Base-by-base conservation (phyloP, 768 basidiomycete genomes). In the Suillus discolor region DNA sequence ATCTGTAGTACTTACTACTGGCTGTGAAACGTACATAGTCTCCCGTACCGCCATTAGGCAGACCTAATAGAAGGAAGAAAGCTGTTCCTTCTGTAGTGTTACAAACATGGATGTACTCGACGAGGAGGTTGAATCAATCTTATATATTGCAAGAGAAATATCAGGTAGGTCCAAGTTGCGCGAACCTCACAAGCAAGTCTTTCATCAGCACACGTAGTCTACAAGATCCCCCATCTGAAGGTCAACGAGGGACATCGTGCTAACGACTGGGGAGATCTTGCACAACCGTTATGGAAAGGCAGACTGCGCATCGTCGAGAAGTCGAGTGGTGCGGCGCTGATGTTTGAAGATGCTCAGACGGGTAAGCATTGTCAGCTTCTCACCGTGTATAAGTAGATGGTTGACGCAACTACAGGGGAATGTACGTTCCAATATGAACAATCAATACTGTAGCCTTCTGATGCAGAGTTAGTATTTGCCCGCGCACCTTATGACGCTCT, bases 161-260 rank as follows among this genome's bases (percentile, higher is more conserved):
- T 95, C 92, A 82, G 94, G 94, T 94, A 71, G 74, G 80, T 77
- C 54, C 34, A 44, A 23, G 39, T 25, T 39, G 59, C 25, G 28
- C 18, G 12, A 61, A 57, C 53, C 54, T 55, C 51, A 62, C 41
- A 62, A 47, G 38, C 57, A 57, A 38, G 49, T 66, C 2, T 31
- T 73, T 65, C 70, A 68, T 66, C 62, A 74, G 67, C 53, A 23
- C 45, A 61, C 68, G 25, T 77, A 96, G 96, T 97, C 44, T 97
- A 90, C 83, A 93, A 90, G 81, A 94, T 97, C 57, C 96, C 96
- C 2, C 89, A 95, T 57, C 80, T 96, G 72, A 94, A 87, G 72
- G 85, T 84, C 45, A 92, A 94, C 71, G 92, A 95, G 73, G 96
- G 96, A 11, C 91, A 97, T 79, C 90, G 93, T 62, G 96, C 96